Conservation (phyloP, 805 yeast genomes). For the Saturnispora diversa region DNA sequence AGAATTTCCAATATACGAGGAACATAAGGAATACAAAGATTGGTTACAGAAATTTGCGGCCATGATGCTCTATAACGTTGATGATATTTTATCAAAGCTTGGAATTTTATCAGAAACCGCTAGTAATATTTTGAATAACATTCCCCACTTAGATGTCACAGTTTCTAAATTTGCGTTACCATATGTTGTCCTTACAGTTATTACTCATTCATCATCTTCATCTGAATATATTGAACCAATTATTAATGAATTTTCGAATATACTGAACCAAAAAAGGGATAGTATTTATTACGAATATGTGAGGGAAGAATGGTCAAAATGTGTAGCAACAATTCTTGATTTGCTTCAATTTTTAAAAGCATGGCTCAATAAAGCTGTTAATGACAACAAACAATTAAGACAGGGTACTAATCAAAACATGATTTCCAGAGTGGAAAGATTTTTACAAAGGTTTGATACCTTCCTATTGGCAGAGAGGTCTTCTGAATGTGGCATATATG, state of each 20-base stretch:
- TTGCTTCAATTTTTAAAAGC: conserved; percentile 77
- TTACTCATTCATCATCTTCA: conserved; percentile 29
- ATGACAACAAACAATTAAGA: conserved; percentile 15
- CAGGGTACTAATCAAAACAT: conserved; percentile 1
- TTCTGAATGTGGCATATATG: conserved; percentile 75
- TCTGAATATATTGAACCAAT: conserved; percentile 38
- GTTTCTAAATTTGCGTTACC: conserved; percentile 70
- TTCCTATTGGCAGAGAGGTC: conserved; percentile 70
- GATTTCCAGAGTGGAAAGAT: conserved; percentile 32
- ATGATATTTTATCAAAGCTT: conserved; percentile 24
- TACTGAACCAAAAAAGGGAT: conserved; percentile 44
- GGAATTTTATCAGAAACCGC: conserved; percentile 30
- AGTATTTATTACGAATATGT: conserved; percentile 43
- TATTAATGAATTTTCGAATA: conserved; percentile 48
- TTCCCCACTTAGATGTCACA: conserved; percentile 42
- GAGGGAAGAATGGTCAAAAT: conserved; percentile 49
- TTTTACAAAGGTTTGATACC: conserved; percentile 54
- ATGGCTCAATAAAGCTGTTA: conserved; percentile 48
- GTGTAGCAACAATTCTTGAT: conserved; percentile 67
- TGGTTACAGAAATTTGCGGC: conserved; percentile 72
- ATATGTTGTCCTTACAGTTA: conserved; percentile 58
- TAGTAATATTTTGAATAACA: conserved; percentile 8
- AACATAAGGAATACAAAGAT: conserved; percentile 45
- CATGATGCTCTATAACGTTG: conserved; percentile 34
- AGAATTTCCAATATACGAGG: conserved; percentile 57